Base-by-base conservation (phyloP, 2,329 filamentous ascomycete genomes). In the Aureobasidium uvarum region DNA sequence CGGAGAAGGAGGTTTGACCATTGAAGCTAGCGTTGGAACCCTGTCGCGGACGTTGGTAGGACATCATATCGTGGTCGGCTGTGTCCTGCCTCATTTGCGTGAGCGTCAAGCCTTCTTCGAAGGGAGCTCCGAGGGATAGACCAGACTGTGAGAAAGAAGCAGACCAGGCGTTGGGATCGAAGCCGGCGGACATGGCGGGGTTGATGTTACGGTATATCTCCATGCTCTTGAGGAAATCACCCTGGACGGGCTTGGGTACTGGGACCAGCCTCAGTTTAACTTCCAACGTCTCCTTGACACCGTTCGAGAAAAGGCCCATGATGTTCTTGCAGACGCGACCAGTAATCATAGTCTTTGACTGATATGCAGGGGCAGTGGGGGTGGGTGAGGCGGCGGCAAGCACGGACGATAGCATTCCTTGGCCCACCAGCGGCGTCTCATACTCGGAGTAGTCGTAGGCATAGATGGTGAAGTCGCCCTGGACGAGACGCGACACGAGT, bases 371-470 rank as follows among this genome's bases (percentile, higher is more conserved):
- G 20, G 80, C 81, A 66, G 83, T 80, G 10, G 84, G 82, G 16
- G 81, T 82, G 64, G 83, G 73, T 74, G 86, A 85, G 62, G 84
- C 77, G n/a, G 82, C 81, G 58, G 85, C 84, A 52, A 98, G 82
- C 25, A 89, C 86, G 85, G 90, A 89, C 43, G 95, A 98, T 23
- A 99, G 82, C 87, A 98, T 91, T 62, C 96, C 95, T 77, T 99
- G 94, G 25, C 95, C 95, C 28, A 97, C 94, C 65, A 98, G 83
- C 62, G 96, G 95, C 20, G 89, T 91, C 74, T 97, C 93, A 69
- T 91, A 90, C 78, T 99, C 95, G 14, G 95, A 97, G 77, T 94
- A 98, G 77, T 99, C 95, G 80, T 92, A 91, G 36, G 94, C 92
- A 78, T 99, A 99, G 65, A 99, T 88, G n/a, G 92, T 95, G 78